phyloP scores from a whole-genome alignment of 2,329 filamentous ascomycete genomes.

The Paramyrothecium roridum region DNA sequence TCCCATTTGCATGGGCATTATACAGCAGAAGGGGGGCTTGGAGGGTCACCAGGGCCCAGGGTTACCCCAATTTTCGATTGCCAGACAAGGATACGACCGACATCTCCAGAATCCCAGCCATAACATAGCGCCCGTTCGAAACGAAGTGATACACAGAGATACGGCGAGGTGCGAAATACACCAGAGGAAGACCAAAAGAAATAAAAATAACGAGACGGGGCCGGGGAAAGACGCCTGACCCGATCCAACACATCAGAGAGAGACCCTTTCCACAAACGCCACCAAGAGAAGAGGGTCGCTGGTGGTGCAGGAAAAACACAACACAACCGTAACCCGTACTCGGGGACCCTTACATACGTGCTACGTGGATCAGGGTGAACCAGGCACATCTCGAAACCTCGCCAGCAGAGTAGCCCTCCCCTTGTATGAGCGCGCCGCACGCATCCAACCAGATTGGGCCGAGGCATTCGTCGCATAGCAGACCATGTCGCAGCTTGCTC shows the following conservation, averaged over 20 bases:
- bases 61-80: background rate
- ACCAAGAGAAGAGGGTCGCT: background rate
- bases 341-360: slow-evolving; percentile 30
- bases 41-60: background rate
- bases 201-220: too few relatives aligned
- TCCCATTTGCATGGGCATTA: background rate
- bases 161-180: background rate
- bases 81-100: background rate
- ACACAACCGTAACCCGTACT: background rate
- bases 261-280: background rate
- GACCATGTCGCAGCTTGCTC: slow-evolving; percentile 53
- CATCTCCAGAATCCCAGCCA: background rate
- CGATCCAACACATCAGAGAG: background rate
- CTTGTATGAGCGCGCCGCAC: background rate
- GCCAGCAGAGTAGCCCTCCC: slow-evolving; percentile 1
- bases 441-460: slow-evolving; percentile 17
- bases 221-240: background rate
- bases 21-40: background rate
- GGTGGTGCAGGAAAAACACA: background rate
- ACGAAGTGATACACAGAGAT: background rate
- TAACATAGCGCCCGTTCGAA: background rate
- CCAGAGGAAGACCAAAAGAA: background rate
- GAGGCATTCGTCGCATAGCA: slow-evolving; percentile 31
- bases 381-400: slow-evolving; percentile 35
- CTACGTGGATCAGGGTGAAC: slow-evolving; percentile 46